These are phyloP conservation scores for Porphyrellus cyaneotinctus DNA, from an alignment of 768 basidiomycete genomes.

Conservation along the genomic window DNA sequence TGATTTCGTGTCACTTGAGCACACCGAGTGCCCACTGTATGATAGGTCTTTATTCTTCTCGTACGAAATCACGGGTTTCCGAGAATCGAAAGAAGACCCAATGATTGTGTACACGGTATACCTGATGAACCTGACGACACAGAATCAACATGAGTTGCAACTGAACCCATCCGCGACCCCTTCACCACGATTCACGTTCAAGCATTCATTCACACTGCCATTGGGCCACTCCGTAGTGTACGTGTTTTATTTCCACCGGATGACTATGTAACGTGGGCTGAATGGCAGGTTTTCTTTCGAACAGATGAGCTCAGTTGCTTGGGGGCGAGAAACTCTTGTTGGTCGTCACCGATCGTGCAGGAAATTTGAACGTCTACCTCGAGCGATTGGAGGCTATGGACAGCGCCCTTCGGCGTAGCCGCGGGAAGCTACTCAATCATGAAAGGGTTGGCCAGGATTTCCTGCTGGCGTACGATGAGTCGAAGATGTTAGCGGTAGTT, in stretches of 20 bases:
- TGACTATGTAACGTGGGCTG: neutral
- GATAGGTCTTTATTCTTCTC: neutral
- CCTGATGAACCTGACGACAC: no score
- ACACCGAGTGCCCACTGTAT: no score
- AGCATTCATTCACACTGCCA: conserved; percentile 16
- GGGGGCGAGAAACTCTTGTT: conserved; percentile 39
- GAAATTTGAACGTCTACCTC: conserved; percentile 37
- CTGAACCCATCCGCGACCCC: conserved; percentile 20
- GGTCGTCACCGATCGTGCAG: conserved; percentile 34
- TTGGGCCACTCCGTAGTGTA: conserved; percentile 20
- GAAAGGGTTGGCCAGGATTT: conserved; percentile 51
- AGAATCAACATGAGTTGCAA: no score
- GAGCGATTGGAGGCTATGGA: conserved; percentile 34
- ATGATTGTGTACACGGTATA: conserved; percentile 16
- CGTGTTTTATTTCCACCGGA: neutral
- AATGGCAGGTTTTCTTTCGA: neutral
- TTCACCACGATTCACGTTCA: conserved; percentile 18
- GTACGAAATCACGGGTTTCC: conserved; percentile 2
- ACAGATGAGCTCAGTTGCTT: conserved; percentile 39
- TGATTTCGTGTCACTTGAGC: no score
- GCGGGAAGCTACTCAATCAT: conserved; percentile 35
- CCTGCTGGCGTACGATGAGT: conserved; percentile 56
- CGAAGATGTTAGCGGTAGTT: conserved; percentile 45
- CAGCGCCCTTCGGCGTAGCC: conserved; percentile 25
- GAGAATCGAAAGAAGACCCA: conserved; percentile 15